Evolutionary conservation across 352 stramenopile species (phyloP).

Genomic region (Globisporangium okanoganense): DNA sequence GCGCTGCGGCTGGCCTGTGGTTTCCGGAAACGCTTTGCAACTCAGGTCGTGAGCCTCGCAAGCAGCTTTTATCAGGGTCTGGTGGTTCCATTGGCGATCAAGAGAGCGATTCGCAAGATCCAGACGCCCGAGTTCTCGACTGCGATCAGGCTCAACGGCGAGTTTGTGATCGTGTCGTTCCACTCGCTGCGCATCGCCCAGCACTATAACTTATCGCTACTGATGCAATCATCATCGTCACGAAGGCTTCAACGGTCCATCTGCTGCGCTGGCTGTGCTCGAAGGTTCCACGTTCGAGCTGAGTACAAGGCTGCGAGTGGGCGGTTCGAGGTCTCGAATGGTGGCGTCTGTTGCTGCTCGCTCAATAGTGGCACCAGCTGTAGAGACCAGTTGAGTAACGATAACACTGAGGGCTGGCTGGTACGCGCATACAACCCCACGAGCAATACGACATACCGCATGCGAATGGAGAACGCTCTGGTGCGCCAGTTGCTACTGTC

Average conservation of each 20-base stretch:
- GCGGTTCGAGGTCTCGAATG: slow-evolving; percentile 27
- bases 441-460: slow-evolving; percentile 48
- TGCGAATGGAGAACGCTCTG: slow-evolving; percentile 39
- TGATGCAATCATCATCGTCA: not conserved
- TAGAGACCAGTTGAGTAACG: not conserved
- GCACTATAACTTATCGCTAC: not conserved
- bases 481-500: slow-evolving; percentile 36
- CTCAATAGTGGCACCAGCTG: slow-evolving; percentile 23
- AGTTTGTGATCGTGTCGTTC: slow-evolving; percentile 55
- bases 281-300: slow-evolving; percentile 35
- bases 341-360: slow-evolving; percentile 43
- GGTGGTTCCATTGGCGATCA: slow-evolving; percentile 28
- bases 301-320: slow-evolving; percentile 21
- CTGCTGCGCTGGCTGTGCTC: slow-evolving; percentile 52
- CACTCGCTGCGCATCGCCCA: slow-evolving; percentile 36
- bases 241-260: slow-evolving; percentile 4
- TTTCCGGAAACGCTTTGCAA: slow-evolving; percentile 28
- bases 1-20: slow-evolving; percentile 28
- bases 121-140: slow-evolving; percentile 36
- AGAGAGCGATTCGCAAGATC: slow-evolving; percentile 27
- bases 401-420: slow-evolving; percentile 34
- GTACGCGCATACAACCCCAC: slow-evolving; percentile 63
- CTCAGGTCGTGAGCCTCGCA: slow-evolving; percentile 22
- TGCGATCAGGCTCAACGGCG: slow-evolving; percentile 48
- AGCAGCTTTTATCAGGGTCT: slow-evolving; percentile 28